Conservation (phyloP, 1,284 basidiomycete genomes). For the Apiotrichum mycotoxinovorans region DNA sequence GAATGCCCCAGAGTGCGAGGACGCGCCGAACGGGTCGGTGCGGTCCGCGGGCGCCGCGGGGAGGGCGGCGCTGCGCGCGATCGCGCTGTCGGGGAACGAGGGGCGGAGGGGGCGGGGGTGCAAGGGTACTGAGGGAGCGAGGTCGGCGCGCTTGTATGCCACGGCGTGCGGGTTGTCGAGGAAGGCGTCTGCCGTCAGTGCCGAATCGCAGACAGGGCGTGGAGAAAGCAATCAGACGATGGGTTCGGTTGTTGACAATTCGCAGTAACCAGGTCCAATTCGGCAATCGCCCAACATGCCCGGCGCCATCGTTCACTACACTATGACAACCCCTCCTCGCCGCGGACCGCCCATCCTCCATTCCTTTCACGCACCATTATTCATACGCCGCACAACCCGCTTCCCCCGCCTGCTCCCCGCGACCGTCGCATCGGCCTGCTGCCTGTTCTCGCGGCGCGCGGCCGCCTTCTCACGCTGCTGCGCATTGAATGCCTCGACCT, state of each 20-base stretch:
- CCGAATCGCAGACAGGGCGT: neutral
- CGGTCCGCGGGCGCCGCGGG: conserved; percentile 8
- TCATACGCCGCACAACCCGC: conserved; percentile 39
- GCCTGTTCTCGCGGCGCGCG: conserved; percentile 25
- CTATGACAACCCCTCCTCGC: too few relatives aligned
- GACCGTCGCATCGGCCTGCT: conserved; percentile 9
- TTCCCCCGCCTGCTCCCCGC: conserved; percentile 27
- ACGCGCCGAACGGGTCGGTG: conserved; percentile 8
- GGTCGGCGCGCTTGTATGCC: conserved; percentile 33
- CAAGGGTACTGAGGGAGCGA: conserved; percentile 39
- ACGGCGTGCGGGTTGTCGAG: conserved; percentile 45
- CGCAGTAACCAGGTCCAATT: too few relatives aligned
- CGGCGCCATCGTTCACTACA: too few relatives aligned
- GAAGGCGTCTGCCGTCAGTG: conserved; percentile 30
- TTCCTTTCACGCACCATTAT: conserved; percentile 46
- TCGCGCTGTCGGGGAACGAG: conserved; percentile 31
- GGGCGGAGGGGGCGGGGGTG: conserved; percentile 30
- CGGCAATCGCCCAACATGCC: too few relatives aligned
- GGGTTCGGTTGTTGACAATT: neutral
- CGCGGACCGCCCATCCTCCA: too few relatives aligned
- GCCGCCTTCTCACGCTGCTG: conserved; percentile 44
- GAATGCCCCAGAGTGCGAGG: conserved; percentile 28
- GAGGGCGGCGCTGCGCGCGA: conserved; percentile 29
- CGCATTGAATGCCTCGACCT: conserved; percentile 43
- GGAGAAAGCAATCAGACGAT: neutral